Percentiles rank a stretch among this genome's conserved stretches.
These are phyloP conservation scores for Isochrysis galbana DNA, from an alignment of 78 protist genomes.

Conservation along the genomic window DNA sequence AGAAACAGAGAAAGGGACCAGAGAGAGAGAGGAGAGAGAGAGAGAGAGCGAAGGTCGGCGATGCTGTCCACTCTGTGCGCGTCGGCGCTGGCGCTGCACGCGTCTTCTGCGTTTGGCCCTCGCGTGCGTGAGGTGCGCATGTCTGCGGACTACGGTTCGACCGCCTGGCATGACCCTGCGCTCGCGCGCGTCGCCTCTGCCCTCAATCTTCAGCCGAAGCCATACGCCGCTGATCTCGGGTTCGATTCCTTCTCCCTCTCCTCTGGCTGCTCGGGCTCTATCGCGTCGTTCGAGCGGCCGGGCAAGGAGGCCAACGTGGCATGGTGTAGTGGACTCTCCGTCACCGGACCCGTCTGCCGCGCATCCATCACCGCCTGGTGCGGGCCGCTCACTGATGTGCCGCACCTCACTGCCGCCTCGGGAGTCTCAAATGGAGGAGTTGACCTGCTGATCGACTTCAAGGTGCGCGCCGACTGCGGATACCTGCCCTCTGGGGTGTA, in stretches of 20 bases:
- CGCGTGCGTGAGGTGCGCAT: no score
- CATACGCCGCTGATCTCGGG: neutral
- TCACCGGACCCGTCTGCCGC: neutral
- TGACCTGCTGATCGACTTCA: neutral
- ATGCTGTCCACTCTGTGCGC: no score
- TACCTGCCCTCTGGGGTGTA: neutral
- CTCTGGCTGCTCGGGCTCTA: neutral
- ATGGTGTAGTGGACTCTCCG: neutral
- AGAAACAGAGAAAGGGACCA: no score
- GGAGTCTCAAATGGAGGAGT: neutral
- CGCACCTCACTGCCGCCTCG: neutral
- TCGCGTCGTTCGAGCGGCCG: neutral
- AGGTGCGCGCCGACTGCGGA: neutral
- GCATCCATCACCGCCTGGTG: neutral
- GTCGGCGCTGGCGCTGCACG: no score
- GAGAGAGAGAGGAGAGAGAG: no score
- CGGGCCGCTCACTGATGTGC: constrained; percentile 9
- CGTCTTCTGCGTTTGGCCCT: no score
- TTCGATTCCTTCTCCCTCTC: neutral
- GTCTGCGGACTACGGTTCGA: no score
- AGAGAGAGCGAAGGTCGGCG: no score
- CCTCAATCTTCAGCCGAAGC: no score
- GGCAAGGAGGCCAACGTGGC: neutral
- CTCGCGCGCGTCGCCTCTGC: no score
- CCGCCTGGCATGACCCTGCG: no score